Base-by-base conservation (phyloP, 306 rosid species). In the Fragaria vesca region DNA sequence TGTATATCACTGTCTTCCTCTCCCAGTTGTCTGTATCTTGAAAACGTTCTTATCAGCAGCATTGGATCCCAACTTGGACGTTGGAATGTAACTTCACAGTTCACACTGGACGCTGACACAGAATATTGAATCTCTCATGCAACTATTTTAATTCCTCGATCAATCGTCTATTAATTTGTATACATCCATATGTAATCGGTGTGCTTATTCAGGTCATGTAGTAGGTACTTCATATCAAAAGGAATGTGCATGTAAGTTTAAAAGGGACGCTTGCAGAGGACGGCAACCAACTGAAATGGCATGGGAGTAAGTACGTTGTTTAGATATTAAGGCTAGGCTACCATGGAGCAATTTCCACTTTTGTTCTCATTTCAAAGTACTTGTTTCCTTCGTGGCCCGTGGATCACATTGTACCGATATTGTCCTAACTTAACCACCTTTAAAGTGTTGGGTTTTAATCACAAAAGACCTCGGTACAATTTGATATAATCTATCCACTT, bases 1-100 rank as follows among this genome's bases (percentile, higher is more conserved):
- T 11, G 65, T 58, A 24, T 58, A 58, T 58, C 32, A 58, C 34
- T 58, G 65, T 58, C 65, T 58, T 58, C 65, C 65, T 24, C 65
- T 58, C 16, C 34, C 12, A 55, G 62, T 58, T 58, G 65, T 58
- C 65, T 58, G 34, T 21, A 58, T 58, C 65, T 58, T 21, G 16
- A 11, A 58, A 58, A 58, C 65, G 63, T 57, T 57, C 6, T 57
- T 57, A 57, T 57, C 65, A 21, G 32, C 65, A 21, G 65, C 65
- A 58, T 58, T 58, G 65, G 65, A 58, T 21, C 34, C 65, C 34
- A 58, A 21, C 16, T 21, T 58, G 65, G 65, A 58, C 65, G 65
- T 58, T 58, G 34, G 65, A 58, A 58, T 58, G 65, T 24, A 24
- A 24, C 34, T 11, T 58, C 17, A 57, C 32, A 58, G 65, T 58